Conservation (phyloP, 1,284 basidiomycete genomes). For the Ganoderma sinense region DNA sequence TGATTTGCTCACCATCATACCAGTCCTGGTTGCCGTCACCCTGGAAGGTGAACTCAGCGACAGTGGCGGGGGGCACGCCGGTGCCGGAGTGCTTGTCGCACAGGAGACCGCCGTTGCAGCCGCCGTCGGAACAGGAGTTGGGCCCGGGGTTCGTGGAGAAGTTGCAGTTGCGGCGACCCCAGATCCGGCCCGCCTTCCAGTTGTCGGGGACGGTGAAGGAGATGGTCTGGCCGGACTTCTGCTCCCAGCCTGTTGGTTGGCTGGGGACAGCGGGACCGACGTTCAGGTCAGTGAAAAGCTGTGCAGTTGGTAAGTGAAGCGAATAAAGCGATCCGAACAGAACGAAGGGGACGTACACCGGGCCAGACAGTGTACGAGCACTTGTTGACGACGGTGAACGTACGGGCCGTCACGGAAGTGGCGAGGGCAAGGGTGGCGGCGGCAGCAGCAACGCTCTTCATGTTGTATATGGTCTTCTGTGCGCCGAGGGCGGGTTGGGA, state of each 20-base stretch:
- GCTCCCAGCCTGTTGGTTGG: conserved; percentile 45
- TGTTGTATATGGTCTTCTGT: background rate
- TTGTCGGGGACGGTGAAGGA: conserved; percentile 46
- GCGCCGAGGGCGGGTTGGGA: background rate
- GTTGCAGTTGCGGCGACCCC: conserved; percentile 54
- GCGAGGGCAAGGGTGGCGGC: conserved; percentile 12
- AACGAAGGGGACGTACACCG: conserved; percentile 10
- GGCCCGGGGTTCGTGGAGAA: conserved; percentile 49
- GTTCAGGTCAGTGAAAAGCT: conserved; percentile 44
- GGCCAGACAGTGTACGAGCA: conserved; percentile 32
- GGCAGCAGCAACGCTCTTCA: conserved; percentile 15
- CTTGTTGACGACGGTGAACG: conserved; percentile 32
- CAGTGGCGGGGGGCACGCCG: conserved; percentile 51
- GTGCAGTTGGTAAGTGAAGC: background rate
- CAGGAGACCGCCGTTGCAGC: conserved; percentile 54
- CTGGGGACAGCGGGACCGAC: conserved; percentile 38
- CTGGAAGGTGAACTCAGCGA: conserved; percentile 53
- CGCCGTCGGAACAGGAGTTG: conserved; percentile 51
- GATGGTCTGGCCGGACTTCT: conserved; percentile 39
- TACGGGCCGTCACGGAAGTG: conserved; percentile 19
- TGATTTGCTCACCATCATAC: conserved; percentile 45
- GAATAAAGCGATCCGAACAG: no score
- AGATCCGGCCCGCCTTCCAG: conserved; percentile 49
- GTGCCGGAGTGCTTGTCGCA: conserved; percentile 50
- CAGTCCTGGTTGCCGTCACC: conserved; percentile 42